Evolutionary conservation across 441 rosid genomes (phyloP), one percentile per base, ranked within the genome.

Genomic region (Mallotus japonicus): DNA sequence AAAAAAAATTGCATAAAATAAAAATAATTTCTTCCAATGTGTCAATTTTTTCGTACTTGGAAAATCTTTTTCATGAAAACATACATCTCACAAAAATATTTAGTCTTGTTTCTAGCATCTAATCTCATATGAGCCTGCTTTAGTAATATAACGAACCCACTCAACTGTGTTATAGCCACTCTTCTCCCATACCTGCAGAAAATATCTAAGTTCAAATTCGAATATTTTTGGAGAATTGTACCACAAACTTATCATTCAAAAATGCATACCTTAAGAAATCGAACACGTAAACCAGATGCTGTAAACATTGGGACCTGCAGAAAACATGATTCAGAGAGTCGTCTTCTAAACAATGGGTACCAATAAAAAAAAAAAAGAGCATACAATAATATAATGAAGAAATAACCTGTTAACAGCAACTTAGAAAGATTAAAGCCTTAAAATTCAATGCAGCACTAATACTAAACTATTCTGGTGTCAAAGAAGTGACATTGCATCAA

Each of bases 261-360:
- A 55, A 57, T 56, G 56, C 16, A 53, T 75, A 95, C 99, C 98
- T 95, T 95, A 50, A 93, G 97, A 75, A 95, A 95, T 56, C 99
- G 93, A 71, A 95, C 99, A 3, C 99, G 95, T 84, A 95, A 77
- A 74, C 99, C 97, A 54, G 98, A 95, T 72, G 99, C 98, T 46
- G 99, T 95, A 69, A 95, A 95, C 99, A 95, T 95, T 51, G 99
- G 99, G 74, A 95, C 98, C 99, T 95, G 88, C 50, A 73, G 73
- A 32, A 72, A 57, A 53, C 61, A 12, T 2, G 15, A 74, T 44
- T 44, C 10, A 75, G 70, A 28, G 32, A 8, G 42, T 73, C 4
- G 56, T 69, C 62, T 49, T 55, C 63, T 8, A 0, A 44, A 62
- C 56, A n/a, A 64, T 15, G 15, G 32, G 32, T 28, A 28, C 32